phyloP scores from a whole-genome alignment of 2,329 filamentous ascomycete species.

The Cercospora berteroae region DNA sequence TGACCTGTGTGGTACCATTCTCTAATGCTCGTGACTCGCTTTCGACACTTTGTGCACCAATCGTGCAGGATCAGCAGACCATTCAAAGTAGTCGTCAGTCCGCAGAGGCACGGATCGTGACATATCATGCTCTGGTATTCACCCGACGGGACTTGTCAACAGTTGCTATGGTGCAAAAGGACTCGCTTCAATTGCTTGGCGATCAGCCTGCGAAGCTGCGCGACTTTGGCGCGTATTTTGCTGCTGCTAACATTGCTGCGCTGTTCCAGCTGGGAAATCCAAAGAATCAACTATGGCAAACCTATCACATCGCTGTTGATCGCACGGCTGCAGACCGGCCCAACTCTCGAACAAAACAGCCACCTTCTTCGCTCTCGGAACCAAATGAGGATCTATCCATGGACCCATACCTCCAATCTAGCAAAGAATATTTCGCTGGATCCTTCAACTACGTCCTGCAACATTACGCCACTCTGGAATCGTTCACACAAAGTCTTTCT shows the following conservation, averaged over 20 bases:
- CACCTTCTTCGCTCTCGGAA: not conserved
- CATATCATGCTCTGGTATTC: conserved; percentile 64
- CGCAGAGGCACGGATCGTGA: conserved; percentile 62
- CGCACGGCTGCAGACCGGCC: not conserved
- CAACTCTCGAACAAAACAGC: not conserved
- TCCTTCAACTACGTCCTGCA: conserved; percentile 39
- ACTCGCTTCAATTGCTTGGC: conserved; percentile 57
- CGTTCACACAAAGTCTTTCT: conserved; percentile 53
- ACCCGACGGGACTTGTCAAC: conserved; percentile 50
- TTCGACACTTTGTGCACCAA: conserved; percentile 62
- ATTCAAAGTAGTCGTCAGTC: conserved; percentile 39
- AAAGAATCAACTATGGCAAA: conserved; percentile 49
- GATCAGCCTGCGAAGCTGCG: conserved; percentile 50
- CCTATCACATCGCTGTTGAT: conserved; percentile 26
- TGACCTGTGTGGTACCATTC: conserved; percentile 68
- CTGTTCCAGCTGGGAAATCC: conserved; percentile 56
- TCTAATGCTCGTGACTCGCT: conserved; percentile 67
- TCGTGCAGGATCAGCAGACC: conserved; percentile 41
- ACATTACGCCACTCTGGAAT: conserved; percentile 47
- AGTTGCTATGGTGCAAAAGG: conserved; percentile 46
- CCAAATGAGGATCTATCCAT: not conserved
- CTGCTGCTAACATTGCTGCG: conserved; percentile 55
- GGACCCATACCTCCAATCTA: conserved; percentile 7
- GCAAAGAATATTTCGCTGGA: conserved; percentile 16
- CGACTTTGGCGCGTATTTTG: conserved; percentile 54